phyloP scores from a whole-genome alignment of 2,329 filamentous ascomycete species.

The Aspergillus caelatus region DNA sequence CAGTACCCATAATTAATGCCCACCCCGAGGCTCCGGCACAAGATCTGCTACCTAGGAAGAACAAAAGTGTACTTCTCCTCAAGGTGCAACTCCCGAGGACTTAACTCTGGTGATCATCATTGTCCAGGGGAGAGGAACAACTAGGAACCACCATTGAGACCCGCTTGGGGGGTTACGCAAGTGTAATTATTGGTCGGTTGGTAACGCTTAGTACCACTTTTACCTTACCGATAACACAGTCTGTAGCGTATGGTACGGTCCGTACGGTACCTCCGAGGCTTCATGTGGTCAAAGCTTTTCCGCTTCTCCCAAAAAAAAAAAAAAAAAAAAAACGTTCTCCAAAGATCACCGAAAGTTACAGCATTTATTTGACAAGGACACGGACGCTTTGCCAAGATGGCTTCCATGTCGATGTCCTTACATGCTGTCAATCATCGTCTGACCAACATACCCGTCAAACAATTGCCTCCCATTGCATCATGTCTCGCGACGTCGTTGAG shows the following conservation, averaged over 20 bases:
- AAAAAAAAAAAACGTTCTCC: background rate
- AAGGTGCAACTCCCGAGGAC: conserved; percentile 1
- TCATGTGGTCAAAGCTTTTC: conserved; percentile 35
- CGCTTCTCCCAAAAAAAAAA: conserved; percentile 8
- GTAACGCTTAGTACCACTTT: background rate
- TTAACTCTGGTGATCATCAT: conserved; percentile 1
- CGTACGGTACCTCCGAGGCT: conserved; percentile 27
- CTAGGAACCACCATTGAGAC: conserved; percentile 1
- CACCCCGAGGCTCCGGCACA: conserved; percentile 23
- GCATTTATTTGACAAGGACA: background rate
- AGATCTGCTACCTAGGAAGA: conserved; percentile 5
- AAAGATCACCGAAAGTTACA: background rate
- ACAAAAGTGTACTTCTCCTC: conserved; percentile 1
- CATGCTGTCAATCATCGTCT: conserved; percentile 56
- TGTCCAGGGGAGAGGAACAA: background rate
- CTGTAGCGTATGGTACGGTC: conserved; percentile 28
- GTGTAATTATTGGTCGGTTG: background rate
- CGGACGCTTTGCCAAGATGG: conserved; percentile 24
- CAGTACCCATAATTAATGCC: conserved; percentile 21
- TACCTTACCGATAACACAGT: background rate
- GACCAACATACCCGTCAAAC: conserved; percentile 68
- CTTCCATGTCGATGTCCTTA: conserved; percentile 40
- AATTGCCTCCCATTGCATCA: conserved; percentile 74
- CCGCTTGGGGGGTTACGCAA: background rate
- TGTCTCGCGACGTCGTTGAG: conserved; percentile 63